A percentile compares a stretch with the other conserved stretches of the same genome.
Evolutionary conservation across 768 basidiomycete species (phyloP).

Genomic region (Fomitopsis pulvina): DNA sequence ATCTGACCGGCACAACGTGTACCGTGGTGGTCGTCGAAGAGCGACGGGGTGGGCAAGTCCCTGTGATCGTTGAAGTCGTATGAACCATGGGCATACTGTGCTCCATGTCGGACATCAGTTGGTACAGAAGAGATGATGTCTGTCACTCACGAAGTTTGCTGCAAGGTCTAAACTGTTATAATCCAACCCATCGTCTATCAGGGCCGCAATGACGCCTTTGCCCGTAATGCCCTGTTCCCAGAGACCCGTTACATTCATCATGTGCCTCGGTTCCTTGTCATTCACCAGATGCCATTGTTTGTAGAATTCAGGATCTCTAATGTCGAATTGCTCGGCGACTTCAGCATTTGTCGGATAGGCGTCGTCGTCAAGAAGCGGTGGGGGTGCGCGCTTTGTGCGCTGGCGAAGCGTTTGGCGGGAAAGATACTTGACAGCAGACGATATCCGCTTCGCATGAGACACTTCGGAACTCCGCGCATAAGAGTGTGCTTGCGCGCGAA

Average conservation of each 20-base stretch:
- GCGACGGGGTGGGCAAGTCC: conserved; percentile 77
- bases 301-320: conserved; percentile 77
- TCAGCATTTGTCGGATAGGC: conserved; percentile 21
- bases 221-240: conserved; percentile 94
- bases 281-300: conserved; percentile 96
- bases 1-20: conserved; percentile 98
- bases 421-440: conserved; percentile 53
- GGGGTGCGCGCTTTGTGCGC: conserved; percentile 70
- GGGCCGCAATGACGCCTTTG: conserved; percentile 74
- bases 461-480: conserved; percentile 36
- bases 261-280: conserved; percentile 69
- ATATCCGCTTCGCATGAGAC: conserved; percentile 31
- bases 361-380: conserved; percentile 35
- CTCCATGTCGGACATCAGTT: not conserved
- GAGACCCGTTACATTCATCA: conserved; percentile 88
- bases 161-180: conserved; percentile 82
- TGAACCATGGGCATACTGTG: conserved; percentile 77
- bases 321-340: conserved; percentile 54
- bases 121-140: not conserved
- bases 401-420: conserved; percentile 59
- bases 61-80: conserved; percentile 97
- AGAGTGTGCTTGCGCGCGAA: conserved; percentile 16
- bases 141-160: conserved; percentile 78
- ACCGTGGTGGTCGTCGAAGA: conserved; percentile 92
- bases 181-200: conserved; percentile 95